Percentiles rank a stretch among this genome's conserved stretches.
Evolutionary conservation across 2,329 filamentous ascomycete genomes (phyloP).

Genomic region (Gnomoniopsis smithogilvyi): DNA sequence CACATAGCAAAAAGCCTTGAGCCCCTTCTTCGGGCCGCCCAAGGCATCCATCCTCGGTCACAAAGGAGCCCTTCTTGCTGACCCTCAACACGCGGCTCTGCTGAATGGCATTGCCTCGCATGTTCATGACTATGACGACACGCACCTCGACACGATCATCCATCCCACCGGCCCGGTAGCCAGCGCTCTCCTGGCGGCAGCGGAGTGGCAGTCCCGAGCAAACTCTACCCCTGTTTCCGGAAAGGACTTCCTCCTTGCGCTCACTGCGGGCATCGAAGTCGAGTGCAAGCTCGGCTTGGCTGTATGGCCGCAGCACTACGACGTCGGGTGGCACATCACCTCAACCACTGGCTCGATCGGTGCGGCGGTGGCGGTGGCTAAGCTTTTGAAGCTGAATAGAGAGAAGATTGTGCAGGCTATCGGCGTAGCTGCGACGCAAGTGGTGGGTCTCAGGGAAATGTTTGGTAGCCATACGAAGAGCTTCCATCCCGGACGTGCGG

Average conservation of each 20-base stretch:
- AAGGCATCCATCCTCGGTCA: conserved; percentile 31
- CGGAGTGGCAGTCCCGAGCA: conserved; percentile 33
- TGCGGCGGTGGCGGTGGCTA: conserved; percentile 49
- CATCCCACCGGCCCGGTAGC: conserved; percentile 51
- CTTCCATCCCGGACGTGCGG: conserved; percentile 51
- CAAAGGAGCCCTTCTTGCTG: conserved; percentile 28
- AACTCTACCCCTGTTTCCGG: conserved; percentile 33
- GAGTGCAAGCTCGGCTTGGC: conserved; percentile 49
- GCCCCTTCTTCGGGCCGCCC: conserved; percentile 28
- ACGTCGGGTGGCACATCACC: conserved; percentile 55
- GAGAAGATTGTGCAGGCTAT: conserved; percentile 46
- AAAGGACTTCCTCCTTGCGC: conserved; percentile 45
- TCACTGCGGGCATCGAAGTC: conserved; percentile 49
- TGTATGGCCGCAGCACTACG: conserved; percentile 53
- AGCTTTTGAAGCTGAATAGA: conserved; percentile 38
- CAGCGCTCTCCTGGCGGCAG: conserved; percentile 44
- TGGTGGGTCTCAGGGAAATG: conserved; percentile 50
- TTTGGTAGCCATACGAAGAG: conserved; percentile 55
- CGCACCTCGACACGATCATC: conserved; percentile 53
- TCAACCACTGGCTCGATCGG: conserved; percentile 49
- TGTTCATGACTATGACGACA: conserved; percentile 56
- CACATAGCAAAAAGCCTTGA: conserved; percentile 10
- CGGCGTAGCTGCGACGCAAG: conserved; percentile 50
- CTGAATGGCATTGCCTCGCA: conserved; percentile 54
- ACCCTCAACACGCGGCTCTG: conserved; percentile 47